These are phyloP conservation scores for Colletotrichum sp. DNA, from an alignment of 2,329 filamentous ascomycete genomes.

Conservation along the genomic window DNA sequence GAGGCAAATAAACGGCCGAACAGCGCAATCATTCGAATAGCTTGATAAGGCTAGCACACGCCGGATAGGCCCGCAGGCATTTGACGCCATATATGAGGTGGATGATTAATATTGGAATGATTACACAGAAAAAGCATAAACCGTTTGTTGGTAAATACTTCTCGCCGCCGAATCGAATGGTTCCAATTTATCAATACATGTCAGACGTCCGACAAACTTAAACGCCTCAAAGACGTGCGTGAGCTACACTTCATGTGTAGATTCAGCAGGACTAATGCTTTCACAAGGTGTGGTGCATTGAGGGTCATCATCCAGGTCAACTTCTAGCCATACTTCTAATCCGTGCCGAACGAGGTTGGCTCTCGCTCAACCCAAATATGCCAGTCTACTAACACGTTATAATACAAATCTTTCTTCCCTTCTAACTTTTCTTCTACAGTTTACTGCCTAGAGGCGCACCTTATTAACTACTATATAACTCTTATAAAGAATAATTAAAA, in stretches of 20 bases:
- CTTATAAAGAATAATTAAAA: too few species aligned
- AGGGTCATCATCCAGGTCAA: background rate
- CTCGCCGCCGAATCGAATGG: background rate
- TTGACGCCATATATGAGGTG: background rate
- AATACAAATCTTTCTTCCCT: too few species aligned
- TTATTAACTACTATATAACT: too few species aligned
- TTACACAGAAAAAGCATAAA: background rate
- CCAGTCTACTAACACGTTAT: background rate
- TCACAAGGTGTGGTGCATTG: background rate
- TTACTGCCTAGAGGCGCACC: too few species aligned
- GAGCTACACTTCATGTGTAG: background rate
- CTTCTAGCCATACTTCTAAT: background rate
- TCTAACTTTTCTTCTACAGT: too few species aligned
- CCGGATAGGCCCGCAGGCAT: background rate
- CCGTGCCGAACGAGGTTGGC: background rate
- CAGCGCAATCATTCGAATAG: background rate
- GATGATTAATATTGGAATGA: background rate
- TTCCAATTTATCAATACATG: background rate
- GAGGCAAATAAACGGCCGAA: background rate
- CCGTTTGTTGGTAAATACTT: background rate
- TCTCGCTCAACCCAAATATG: background rate
- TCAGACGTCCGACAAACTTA: background rate
- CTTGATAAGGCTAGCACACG: background rate
- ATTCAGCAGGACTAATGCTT: background rate
- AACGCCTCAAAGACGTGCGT: background rate